Percentiles rank a stretch among this genome's conserved stretches.
Evolutionary conservation across 2,329 filamentous ascomycete genomes (phyloP).

Genomic region (Monilinia polystroma): DNA sequence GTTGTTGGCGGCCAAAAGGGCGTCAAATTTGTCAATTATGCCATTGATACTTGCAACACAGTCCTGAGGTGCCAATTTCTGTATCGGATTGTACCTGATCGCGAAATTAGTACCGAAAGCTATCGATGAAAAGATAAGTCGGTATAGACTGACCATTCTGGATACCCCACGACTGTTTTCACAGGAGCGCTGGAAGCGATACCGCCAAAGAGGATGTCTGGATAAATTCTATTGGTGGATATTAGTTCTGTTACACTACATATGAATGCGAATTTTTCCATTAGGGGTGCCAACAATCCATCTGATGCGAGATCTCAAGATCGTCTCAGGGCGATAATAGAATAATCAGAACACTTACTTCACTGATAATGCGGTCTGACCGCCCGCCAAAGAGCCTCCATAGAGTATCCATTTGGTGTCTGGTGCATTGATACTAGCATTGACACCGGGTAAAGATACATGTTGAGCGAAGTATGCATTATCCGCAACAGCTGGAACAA

Average conservation of each 20-base stretch:
- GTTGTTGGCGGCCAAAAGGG: constrained; percentile 46
- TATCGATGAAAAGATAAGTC: not conserved
- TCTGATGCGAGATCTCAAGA: not conserved
- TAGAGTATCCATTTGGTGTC: constrained; percentile 49
- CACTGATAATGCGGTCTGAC: constrained; percentile 46
- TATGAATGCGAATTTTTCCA: not conserved
- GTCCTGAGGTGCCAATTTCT: constrained; percentile 50
- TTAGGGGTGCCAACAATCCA: not conserved
- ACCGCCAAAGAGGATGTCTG: constrained; percentile 48
- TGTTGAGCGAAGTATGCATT: constrained; percentile 53
- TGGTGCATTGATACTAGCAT: constrained; percentile 45
- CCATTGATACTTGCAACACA: constrained; percentile 50
- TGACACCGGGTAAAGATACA: constrained; percentile 47
- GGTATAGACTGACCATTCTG: constrained; percentile 45
- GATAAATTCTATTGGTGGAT: constrained; percentile 39
- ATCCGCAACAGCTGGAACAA: constrained; percentile 46
- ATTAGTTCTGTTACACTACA: constrained; percentile 10
- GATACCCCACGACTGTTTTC: constrained; percentile 46
- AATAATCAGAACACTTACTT: constrained; percentile 34
- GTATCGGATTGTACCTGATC: constrained; percentile 45
- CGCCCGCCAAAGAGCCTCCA: constrained; percentile 46
- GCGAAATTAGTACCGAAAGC: not conserved
- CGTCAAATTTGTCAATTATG: constrained; percentile 52
- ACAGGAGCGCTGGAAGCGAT: constrained; percentile 50
- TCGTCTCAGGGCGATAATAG: no score